Evolutionary conservation across 257 asterid species (phyloP).

Genomic region (Jaltomata sinuosa): DNA sequence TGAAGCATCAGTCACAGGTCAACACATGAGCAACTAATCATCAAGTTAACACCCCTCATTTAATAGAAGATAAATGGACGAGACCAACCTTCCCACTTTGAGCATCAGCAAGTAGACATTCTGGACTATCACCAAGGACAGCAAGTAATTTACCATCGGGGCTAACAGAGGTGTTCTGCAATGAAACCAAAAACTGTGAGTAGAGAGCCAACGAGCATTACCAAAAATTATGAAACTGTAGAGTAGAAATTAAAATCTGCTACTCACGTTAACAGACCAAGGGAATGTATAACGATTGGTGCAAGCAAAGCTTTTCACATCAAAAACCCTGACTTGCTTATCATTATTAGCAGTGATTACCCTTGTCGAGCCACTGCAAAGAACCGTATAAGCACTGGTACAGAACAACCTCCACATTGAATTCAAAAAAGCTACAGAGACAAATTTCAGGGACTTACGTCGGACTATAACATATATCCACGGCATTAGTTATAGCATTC

Average conservation of each 20-base stretch:
- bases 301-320: conserved; percentile 40
- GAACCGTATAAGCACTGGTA: background rate
- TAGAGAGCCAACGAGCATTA: background rate
- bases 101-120: conserved; percentile 52
- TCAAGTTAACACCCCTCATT: background rate
- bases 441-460: conserved; percentile 21
- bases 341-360: conserved; percentile 78
- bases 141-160: conserved; percentile 66
- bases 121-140: conserved; percentile 63
- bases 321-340: conserved; percentile 66
- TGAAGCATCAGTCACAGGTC: background rate
- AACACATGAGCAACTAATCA: conserved; percentile 12
- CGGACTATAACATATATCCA: conserved; percentile 38
- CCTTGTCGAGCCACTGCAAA: conserved; percentile 53
- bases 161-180: conserved; percentile 57
- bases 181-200: background rate
- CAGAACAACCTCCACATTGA: background rate
- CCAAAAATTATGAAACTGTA: background rate
- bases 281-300: conserved; percentile 53
- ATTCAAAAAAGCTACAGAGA: background rate
- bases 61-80: background rate
- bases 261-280: conserved; percentile 91
- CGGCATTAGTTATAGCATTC: conserved; percentile 74
- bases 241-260: background rate
- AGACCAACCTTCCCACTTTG: conserved; percentile 51